Percentiles rank a stretch among this genome's conserved stretches.
These are phyloP conservation scores for Ricinus communis DNA, from an alignment of 345 rosid species.

Conservation along the genomic window DNA sequence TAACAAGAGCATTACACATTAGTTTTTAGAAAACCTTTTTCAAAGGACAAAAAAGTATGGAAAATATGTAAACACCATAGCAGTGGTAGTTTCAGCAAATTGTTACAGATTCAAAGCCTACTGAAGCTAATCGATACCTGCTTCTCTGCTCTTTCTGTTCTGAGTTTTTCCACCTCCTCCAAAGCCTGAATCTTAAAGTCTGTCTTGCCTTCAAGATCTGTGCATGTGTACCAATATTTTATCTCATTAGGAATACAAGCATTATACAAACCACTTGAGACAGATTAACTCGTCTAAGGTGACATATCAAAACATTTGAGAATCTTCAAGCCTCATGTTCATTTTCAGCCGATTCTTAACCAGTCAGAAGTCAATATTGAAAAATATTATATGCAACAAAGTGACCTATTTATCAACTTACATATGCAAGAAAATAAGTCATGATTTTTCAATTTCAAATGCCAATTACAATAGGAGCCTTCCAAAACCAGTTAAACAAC, in stretches of 20 bases:
- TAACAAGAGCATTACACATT: slow-evolving; percentile 10
- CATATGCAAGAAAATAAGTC: not conserved
- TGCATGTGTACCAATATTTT: slow-evolving; percentile 6
- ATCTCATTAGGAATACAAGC: not conserved
- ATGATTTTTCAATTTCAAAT: not conserved
- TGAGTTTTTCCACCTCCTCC: slow-evolving; percentile 89
- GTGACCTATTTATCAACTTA: not conserved
- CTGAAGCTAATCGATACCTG: slow-evolving; percentile 52
- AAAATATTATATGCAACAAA: not conserved
- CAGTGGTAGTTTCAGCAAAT: not conserved
- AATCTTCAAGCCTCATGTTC: not conserved
- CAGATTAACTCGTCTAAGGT: not conserved
- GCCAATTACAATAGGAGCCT: not conserved
- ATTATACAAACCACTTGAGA: not conserved
- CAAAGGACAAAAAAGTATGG: not conserved
- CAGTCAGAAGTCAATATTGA: not conserved
- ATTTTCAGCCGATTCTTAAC: not conserved
- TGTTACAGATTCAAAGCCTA: not conserved
- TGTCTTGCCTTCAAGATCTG: slow-evolving; percentile 93
- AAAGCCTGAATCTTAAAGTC: slow-evolving; percentile 87
- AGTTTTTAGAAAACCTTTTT: not conserved
- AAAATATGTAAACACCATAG: not conserved
- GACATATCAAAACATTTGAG: not conserved
- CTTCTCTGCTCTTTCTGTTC: slow-evolving; percentile 88
- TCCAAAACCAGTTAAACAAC: not conserved